Evolutionary conservation across 352 stramenopile species (phyloP).

Genomic region (Pilasporangium apinafurcum): DNA sequence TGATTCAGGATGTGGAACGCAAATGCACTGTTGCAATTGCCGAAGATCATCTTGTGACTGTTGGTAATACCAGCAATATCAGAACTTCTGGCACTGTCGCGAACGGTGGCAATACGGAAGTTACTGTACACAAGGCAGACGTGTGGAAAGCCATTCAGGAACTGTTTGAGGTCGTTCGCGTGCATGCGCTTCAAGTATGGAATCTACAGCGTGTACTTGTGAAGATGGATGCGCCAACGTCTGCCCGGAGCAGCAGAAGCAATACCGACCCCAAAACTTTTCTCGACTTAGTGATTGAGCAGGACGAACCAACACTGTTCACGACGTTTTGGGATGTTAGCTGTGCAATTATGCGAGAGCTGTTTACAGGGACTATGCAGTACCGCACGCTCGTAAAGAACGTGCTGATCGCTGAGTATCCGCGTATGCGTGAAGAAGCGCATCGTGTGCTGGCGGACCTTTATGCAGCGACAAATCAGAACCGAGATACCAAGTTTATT

Average conservation of each 20-base stretch:
- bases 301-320: constrained; percentile 75
- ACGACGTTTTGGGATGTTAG: constrained; percentile 84
- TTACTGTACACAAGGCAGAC: constrained; percentile 52
- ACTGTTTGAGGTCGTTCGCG: constrained; percentile 64
- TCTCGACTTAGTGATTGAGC: constrained; percentile 60
- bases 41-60: constrained; percentile 54
- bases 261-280: no score
- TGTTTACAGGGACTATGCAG: constrained; percentile 51
- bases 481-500: constrained; percentile 11
- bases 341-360: constrained; percentile 66
- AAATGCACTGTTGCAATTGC: constrained; percentile 50
- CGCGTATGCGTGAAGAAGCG: constrained; percentile 72
- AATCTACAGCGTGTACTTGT: constrained; percentile 82
- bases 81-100: constrained; percentile 6
- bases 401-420: constrained; percentile 71
- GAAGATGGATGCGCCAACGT: constrained; percentile 55
- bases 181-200: constrained; percentile 76
- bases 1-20: constrained; percentile 77
- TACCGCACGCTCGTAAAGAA: constrained; percentile 60
- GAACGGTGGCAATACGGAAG: constrained; percentile 18
- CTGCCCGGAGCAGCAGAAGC: no score
- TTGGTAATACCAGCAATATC: constrained; percentile 5
- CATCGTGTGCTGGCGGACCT: constrained; percentile 57
- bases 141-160: constrained; percentile 79
- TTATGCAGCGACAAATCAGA: constrained; percentile 41